Conservation (phyloP, 495 filamentous ascomycete species). For the Bathelium albidoporum region DNA sequence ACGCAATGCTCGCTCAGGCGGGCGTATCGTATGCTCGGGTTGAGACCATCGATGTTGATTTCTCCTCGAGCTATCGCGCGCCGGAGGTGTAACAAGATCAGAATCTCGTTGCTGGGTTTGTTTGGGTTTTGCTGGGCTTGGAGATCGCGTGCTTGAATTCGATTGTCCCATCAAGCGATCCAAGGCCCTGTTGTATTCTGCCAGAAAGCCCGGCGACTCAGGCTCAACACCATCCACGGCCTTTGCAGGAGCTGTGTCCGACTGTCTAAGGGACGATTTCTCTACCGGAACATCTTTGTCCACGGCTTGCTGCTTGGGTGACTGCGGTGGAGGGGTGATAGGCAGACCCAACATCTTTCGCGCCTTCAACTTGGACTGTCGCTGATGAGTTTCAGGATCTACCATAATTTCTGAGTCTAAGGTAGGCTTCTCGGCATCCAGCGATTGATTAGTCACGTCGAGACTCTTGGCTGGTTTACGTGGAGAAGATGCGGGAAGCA, state of each 20-base stretch:
- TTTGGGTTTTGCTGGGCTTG: background rate
- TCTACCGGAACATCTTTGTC: background rate
- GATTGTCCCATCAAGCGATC: background rate
- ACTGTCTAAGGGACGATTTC: background rate
- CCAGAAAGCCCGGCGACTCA: background rate
- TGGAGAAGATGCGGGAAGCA: background rate
- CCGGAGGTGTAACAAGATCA: background rate
- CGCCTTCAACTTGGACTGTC: background rate
- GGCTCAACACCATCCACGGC: background rate
- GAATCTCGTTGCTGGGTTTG: background rate
- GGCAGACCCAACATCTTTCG: background rate
- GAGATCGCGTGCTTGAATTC: background rate
- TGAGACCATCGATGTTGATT: background rate
- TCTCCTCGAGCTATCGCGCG: background rate
- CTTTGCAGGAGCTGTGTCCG: background rate
- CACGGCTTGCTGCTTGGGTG: slow-evolving; percentile 1
- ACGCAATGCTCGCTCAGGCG: background rate
- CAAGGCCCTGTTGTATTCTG: background rate
- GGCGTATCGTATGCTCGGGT: background rate
- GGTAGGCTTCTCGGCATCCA: background rate
- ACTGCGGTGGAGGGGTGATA: slow-evolving; percentile 15
- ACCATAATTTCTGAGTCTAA: background rate
- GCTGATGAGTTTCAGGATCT: background rate
- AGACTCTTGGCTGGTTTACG: background rate
- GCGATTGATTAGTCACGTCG: background rate